Conservation (phyloP, 2,329 filamentous ascomycete species). For the Aspergillus persii region DNA sequence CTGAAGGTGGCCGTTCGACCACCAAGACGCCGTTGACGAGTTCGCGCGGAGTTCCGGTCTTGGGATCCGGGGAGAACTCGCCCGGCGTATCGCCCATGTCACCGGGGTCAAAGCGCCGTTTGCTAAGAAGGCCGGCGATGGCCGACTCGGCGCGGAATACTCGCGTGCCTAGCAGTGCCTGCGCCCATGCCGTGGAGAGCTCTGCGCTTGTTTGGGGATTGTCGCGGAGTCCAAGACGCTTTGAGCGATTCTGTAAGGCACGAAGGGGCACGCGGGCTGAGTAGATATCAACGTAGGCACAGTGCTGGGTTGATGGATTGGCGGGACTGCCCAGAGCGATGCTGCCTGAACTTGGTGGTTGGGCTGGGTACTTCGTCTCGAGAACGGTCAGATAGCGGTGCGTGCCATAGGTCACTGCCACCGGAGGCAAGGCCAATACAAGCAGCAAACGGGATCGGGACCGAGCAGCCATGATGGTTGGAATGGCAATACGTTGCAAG, state of each 20-base stretch:
- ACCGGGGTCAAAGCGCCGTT: conserved; percentile 13
- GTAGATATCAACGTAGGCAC: conserved; percentile 27
- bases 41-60: conserved; percentile 4
- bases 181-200: conserved; percentile 26
- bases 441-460: conserved; percentile 7
- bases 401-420: conserved; percentile 17
- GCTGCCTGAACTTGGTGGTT: conserved; percentile 18
- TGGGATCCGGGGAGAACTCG: conserved; percentile 10
- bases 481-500: not conserved
- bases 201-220: not conserved
- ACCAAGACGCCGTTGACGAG: conserved; percentile 20
- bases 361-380: conserved; percentile 26
- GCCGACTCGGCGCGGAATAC: conserved; percentile 19
- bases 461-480: not conserved
- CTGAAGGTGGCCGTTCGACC: conserved; percentile 15
- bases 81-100: conserved; percentile 15
- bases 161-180: conserved; percentile 14
- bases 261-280: conserved; percentile 19
- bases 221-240: not conserved
- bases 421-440: conserved; percentile 13
- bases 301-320: conserved; percentile 17
- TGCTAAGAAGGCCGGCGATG: conserved; percentile 15
- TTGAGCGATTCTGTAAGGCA: conserved; percentile 12
- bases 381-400: conserved; percentile 22
- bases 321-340: conserved; percentile 15